Conservation (phyloP, 2,329 filamentous ascomycete genomes). For the Pseudogymnoascus sp. region DNA sequence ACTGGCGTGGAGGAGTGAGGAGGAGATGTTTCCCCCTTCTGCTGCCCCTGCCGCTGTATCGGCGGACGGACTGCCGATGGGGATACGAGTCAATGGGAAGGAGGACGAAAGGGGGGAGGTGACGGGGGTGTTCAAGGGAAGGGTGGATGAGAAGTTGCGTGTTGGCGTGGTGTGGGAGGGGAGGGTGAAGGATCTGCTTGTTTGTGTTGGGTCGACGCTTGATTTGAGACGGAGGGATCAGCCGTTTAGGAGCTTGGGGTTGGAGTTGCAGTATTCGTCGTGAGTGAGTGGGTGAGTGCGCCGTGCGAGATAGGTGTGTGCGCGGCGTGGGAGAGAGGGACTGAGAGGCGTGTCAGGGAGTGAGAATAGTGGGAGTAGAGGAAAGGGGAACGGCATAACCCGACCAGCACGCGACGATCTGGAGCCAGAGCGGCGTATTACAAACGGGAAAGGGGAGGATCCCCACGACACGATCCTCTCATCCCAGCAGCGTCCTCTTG, state of each 20-base stretch:
- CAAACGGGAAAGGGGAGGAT: neutral
- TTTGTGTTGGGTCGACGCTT: slow-evolving; percentile 81
- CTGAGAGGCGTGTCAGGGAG: neutral
- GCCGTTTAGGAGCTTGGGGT: slow-evolving; percentile 67
- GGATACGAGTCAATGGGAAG: neutral
- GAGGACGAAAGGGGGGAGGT: slow-evolving; percentile 49
- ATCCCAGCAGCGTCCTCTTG: neutral
- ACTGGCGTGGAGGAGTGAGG: slow-evolving; percentile 45
- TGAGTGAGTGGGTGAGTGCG: neutral
- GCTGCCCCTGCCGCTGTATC: neutral
- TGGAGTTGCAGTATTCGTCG: slow-evolving; percentile 79
- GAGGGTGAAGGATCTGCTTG: slow-evolving; percentile 82
- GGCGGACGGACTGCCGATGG: neutral
- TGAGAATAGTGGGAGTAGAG: neutral
- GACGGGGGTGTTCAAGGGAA: slow-evolving; percentile 81
- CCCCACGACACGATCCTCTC: neutral
- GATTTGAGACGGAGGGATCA: slow-evolving; percentile 71
- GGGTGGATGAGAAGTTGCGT: slow-evolving; percentile 80
- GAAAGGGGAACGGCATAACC: neutral
- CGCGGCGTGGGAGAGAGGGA: neutral
- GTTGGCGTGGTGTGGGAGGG: slow-evolving; percentile 91
- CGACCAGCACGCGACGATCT: neutral
- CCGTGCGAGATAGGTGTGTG: neutral
- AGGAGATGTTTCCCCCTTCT: slow-evolving; percentile 18
- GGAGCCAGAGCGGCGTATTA: neutral